Evolutionary conservation across 78 protist species (phyloP).

Genomic region (Dictyostelium firmibasis): DNA sequence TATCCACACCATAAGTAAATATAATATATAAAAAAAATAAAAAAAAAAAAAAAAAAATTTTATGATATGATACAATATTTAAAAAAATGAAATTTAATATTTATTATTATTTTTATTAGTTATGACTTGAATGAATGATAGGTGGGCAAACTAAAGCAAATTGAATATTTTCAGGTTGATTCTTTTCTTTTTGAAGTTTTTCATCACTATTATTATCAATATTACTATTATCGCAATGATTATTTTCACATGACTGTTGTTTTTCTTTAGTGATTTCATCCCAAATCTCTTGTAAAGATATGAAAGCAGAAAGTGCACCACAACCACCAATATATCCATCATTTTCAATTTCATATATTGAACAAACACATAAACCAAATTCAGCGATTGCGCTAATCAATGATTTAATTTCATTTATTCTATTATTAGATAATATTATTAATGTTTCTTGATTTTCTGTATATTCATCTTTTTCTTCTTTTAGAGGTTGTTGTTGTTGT

Average conservation of each 20-base stretch:
- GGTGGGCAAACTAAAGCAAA: not conserved
- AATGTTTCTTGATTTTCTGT: not conserved
- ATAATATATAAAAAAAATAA: not conserved
- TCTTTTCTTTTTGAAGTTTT: not conserved
- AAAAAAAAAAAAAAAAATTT: not conserved
- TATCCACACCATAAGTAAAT: not conserved
- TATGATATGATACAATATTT: not conserved
- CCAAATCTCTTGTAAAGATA: slow-evolving; percentile 40
- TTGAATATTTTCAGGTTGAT: not conserved
- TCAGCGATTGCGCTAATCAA: slow-evolving; percentile 7
- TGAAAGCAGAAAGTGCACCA: not conserved
- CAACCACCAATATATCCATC: not conserved
- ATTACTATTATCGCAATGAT: not conserved
- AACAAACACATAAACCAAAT: slow-evolving; percentile 39
- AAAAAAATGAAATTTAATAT: not conserved
- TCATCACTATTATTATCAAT: too few relatives aligned
- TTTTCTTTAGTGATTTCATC: not conserved
- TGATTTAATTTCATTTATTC: not conserved
- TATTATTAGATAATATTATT: not conserved
- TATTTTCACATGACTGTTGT: not conserved
- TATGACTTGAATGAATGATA: not conserved
- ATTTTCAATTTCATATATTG: slow-evolving; percentile 37
- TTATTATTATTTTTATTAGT: not conserved
- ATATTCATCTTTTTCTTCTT: not conserved
- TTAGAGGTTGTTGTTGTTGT: too few relatives aligned